Base-by-base conservation (phyloP, 2,329 filamentous ascomycete species). In the Celoporthe dispersa region DNA sequence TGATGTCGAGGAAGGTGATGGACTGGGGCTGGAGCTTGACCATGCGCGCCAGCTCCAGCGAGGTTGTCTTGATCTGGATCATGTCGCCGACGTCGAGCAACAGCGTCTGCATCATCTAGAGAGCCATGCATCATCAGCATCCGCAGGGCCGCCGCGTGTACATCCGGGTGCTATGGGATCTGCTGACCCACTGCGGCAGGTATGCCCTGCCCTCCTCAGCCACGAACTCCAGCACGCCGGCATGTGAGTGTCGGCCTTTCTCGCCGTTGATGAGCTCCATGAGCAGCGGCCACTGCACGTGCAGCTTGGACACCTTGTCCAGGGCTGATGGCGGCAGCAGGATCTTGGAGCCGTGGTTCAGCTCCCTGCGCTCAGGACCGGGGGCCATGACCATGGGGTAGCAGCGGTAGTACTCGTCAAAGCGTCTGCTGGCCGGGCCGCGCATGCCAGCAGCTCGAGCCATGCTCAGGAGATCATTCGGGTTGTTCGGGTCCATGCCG, bases 321-420 rank as follows among this genome's bases (percentile, higher is more conserved):
- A 99, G 88, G 7, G 96, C 95, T 48, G 94, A 97, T 0, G 96
- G 92, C n/a, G 96, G 96, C 73, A 99, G 90, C 79, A 99, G 93
- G 76, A 99, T 95, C 85, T 99, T 99, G 81, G 95, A 97, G 75
- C 96, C 96, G 79, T 96, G 94, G 84, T 98, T 98, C 72, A 97
- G 90, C 75, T 94, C 91, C 66, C 93, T 92, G 74, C 96, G 89
- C 77, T 98, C 94, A 51, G 93, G 89, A 2, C 95, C 94, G 16
- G 94, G 94, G 73, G 97, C 90, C 94, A 99, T 98, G 76, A 91
- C 90, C 76, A 98, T 88, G 59, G 96, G 96, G 78, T 98, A 99
- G 85, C 94, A 98, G 77, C 96, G 91, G 83, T 98, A 98, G 84
- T 97, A 98, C 81, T 99, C 96, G 81, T 99, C 95, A 84, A 99